These are phyloP conservation scores for Solanum piurae DNA, from an alignment of 257 asterid species.

Conservation along the genomic window DNA sequence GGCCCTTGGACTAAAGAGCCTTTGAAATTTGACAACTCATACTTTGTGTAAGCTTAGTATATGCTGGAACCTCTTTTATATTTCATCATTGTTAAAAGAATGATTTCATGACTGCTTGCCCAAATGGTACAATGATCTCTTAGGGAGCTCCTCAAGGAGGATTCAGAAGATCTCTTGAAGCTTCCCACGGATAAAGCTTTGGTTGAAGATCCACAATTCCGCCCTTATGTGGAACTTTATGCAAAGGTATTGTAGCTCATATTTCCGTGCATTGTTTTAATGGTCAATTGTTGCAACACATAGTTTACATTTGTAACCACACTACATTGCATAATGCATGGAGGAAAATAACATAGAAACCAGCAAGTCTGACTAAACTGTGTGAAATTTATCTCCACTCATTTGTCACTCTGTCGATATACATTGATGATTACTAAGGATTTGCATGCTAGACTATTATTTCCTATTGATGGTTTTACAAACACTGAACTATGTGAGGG, in stretches of 20 bases:
- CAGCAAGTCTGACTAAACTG: neutral
- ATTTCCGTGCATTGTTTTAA: neutral
- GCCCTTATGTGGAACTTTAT: constrained; percentile 42
- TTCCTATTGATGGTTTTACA: neutral
- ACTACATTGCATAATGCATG: neutral
- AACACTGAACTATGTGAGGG: neutral
- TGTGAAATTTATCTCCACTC: neutral
- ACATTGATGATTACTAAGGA: neutral
- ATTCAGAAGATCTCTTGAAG: constrained; percentile 56
- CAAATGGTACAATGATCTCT: neutral
- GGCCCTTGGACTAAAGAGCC: constrained; percentile 92
- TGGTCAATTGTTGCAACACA: neutral
- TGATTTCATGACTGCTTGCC: neutral
- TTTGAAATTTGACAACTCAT: constrained; percentile 75
- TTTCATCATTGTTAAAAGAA: neutral
- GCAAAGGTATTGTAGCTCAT: constrained; percentile 35
- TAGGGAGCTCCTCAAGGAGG: constrained; percentile 68
- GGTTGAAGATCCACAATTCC: constrained; percentile 55
- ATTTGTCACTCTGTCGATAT: neutral
- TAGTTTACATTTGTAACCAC: neutral
- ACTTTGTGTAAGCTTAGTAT: constrained; percentile 46
- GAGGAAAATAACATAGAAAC: neutral
- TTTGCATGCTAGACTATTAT: neutral
- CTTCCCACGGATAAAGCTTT: constrained; percentile 72
- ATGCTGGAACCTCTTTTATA: neutral